These are phyloP conservation scores for Pseudovirgaria hyperparasitica DNA, from an alignment of 2,329 filamentous ascomycete genomes.

Conservation along the genomic window DNA sequence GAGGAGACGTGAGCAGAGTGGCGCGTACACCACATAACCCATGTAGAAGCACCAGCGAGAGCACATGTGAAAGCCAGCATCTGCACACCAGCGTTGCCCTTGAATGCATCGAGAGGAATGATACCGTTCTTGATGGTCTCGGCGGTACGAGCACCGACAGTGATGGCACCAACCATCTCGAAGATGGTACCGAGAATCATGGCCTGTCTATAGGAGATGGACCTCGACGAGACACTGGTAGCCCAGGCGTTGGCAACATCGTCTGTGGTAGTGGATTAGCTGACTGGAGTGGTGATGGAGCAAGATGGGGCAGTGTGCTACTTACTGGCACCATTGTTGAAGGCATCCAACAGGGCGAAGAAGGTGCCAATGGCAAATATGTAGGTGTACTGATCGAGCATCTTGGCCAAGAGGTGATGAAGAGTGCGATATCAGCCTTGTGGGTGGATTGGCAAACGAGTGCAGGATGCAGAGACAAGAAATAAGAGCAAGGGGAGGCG, in stretches of 20 bases:
- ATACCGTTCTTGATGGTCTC: constrained; percentile 67
- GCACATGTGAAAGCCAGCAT: constrained; percentile 45
- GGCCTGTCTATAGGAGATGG: constrained; percentile 55
- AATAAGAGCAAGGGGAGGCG: too few relatives aligned
- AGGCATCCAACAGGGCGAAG: constrained; percentile 65
- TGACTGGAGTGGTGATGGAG: background rate
- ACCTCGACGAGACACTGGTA: constrained; percentile 69
- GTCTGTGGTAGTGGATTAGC: constrained; percentile 30
- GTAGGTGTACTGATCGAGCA: constrained; percentile 54
- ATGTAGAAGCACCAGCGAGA: constrained; percentile 51
- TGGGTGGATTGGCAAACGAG: too few relatives aligned
- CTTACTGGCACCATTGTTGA: constrained; percentile 68
- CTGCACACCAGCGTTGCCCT: constrained; percentile 30
- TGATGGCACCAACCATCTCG: constrained; percentile 35
- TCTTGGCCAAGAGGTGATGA: too few relatives aligned
- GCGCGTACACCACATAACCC: constrained; percentile 71
- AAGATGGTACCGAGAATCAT: constrained; percentile 34
- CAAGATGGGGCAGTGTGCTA: constrained; percentile 11
- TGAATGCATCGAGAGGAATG: constrained; percentile 30
- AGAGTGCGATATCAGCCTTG: too few relatives aligned
- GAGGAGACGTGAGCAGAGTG: constrained; percentile 55
- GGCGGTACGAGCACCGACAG: constrained; percentile 41
- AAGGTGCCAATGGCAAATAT: constrained; percentile 63
- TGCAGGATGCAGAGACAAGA: too few relatives aligned
- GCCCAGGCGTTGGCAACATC: constrained; percentile 81